These are phyloP conservation scores for Suillus discolor DNA, from an alignment of 768 basidiomycete genomes.

Conservation along the genomic window DNA sequence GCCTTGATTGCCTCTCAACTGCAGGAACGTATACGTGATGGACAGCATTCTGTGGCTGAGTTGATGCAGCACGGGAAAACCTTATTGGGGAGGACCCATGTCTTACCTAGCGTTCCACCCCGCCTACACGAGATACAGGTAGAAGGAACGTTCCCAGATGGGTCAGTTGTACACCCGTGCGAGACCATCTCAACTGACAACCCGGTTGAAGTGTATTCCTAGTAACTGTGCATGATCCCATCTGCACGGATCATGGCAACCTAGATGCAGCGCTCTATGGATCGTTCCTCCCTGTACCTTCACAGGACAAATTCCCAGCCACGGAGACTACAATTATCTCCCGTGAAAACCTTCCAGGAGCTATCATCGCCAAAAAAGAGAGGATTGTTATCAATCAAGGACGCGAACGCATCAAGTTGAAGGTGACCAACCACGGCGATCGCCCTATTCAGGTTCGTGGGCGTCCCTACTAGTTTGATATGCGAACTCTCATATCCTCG, in stretches of 20 bases:
- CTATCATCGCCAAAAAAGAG: conserved; percentile 66
- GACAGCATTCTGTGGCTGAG: conserved; percentile 78
- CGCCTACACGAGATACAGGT: conserved; percentile 89
- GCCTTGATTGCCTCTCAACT: conserved; percentile 91
- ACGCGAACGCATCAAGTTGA: conserved; percentile 65
- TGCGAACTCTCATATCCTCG: conserved; percentile 8
- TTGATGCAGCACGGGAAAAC: conserved; percentile 94
- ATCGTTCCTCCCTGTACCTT: conserved; percentile 86
- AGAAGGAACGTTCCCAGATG: conserved; percentile 89
- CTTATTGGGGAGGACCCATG: conserved; percentile 86
- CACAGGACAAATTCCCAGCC: conserved; percentile 63
- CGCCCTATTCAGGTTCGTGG: conserved; percentile 81
- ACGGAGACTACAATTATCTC: conserved; percentile 50
- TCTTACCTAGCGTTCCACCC: conserved; percentile 76
- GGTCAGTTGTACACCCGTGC: conserved; percentile 46
- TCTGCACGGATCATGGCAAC: conserved; percentile 81
- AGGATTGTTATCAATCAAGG: conserved; percentile 78
- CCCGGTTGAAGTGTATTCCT: conserved; percentile 63
- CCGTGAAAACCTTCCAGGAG: conserved; percentile 67
- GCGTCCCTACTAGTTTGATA: not conserved
- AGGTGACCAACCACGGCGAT: conserved; percentile 90
- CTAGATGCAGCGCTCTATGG: conserved; percentile 88
- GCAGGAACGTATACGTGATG: conserved; percentile 95
- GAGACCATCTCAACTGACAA: conserved; percentile 1
- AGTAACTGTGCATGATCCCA: conserved; percentile 96